Percentiles rank a stretch among this genome's conserved stretches.
Conservation (phyloP, 208 protist genomes). For the Blechomonas ayalai region DNA sequence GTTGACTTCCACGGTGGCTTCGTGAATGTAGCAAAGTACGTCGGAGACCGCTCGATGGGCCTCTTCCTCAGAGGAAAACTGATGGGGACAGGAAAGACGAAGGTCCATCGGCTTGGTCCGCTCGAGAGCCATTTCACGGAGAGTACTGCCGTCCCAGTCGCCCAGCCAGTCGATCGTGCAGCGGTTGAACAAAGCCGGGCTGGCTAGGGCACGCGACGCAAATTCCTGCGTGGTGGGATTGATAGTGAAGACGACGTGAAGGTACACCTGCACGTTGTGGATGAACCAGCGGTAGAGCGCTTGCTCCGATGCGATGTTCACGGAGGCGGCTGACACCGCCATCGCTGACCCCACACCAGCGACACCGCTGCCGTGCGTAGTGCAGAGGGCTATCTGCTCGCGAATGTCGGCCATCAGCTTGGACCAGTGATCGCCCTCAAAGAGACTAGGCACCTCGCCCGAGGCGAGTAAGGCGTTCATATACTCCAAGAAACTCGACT, state of each 20-base stretch:
- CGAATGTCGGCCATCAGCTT: constrained; percentile 91
- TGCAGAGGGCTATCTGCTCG: constrained; percentile 11
- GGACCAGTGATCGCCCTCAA: constrained; percentile 97
- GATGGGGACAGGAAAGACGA: constrained; percentile 35
- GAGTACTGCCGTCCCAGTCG: constrained; percentile 94
- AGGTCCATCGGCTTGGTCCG: constrained; percentile 90
- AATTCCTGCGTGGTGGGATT: constrained; percentile 98
- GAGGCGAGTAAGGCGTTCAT: constrained; percentile 99
- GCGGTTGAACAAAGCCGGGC: constrained; percentile 99
- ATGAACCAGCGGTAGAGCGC: constrained; percentile 97
- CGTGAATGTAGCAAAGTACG: constrained; percentile 91
- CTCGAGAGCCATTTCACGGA: constrained; percentile 91
- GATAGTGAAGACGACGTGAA: constrained; percentile 99
- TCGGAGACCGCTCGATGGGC: constrained; percentile 73
- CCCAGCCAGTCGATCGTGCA: constrained; percentile 99
- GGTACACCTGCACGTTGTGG: constrained; percentile 92
- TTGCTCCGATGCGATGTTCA: constrained; percentile 84
- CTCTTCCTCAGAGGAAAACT: constrained; percentile 34
- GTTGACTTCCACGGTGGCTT: constrained; percentile 84
- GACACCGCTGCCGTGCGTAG: neutral
- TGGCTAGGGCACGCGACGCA: constrained; percentile 91
- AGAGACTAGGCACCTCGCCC: constrained; percentile 97
- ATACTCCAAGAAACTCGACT: constrained; percentile 98
- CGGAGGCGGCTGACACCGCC: constrained; percentile 21
- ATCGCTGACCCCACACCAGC: constrained; percentile 2